Evolutionary conservation across 73 alveolate genomes (phyloP).

Genomic region (Breviolum minutum): DNA sequence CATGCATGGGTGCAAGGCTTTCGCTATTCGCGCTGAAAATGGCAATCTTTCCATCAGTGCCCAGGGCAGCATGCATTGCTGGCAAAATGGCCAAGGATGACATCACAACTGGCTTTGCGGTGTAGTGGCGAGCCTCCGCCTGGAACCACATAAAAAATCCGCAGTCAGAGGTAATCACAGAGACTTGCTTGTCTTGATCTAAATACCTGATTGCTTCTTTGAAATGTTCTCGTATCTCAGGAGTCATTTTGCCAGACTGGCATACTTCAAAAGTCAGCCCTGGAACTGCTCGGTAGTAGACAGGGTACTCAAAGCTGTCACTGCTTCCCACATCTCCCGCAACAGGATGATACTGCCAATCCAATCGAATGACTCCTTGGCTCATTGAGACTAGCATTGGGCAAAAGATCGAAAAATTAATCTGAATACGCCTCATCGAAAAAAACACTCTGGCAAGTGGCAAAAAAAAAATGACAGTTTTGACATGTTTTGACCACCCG

Average conservation of each 20-base stretch:
- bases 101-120: slow-evolving; percentile 79
- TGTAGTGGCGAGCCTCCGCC: slow-evolving; percentile 67
- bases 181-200: slow-evolving; percentile 43
- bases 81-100: slow-evolving; percentile 82
- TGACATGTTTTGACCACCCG: neutral
- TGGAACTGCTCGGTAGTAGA: slow-evolving; percentile 86
- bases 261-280: slow-evolving; percentile 93
- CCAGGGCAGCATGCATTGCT: slow-evolving; percentile 40
- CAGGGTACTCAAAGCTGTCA: slow-evolving; percentile 87
- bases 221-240: slow-evolving; percentile 58
- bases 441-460: too few species aligned
- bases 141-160: slow-evolving; percentile 95
- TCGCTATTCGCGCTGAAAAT: slow-evolving; percentile 78
- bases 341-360: slow-evolving; percentile 68
- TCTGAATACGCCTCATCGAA: too few species aligned
- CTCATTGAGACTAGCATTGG: neutral
- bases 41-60: slow-evolving; percentile 64
- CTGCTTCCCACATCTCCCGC: slow-evolving; percentile 85
- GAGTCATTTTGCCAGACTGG: slow-evolving; percentile 85
- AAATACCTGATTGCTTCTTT: slow-evolving; percentile 54
- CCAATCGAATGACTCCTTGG: slow-evolving; percentile 68
- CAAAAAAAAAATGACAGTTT: too few species aligned
- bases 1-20: slow-evolving; percentile 85
- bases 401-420: too few species aligned
- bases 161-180: slow-evolving; percentile 80